Evolutionary conservation across 768 basidiomycete species (phyloP).

Genomic region (Trametes villosa): DNA sequence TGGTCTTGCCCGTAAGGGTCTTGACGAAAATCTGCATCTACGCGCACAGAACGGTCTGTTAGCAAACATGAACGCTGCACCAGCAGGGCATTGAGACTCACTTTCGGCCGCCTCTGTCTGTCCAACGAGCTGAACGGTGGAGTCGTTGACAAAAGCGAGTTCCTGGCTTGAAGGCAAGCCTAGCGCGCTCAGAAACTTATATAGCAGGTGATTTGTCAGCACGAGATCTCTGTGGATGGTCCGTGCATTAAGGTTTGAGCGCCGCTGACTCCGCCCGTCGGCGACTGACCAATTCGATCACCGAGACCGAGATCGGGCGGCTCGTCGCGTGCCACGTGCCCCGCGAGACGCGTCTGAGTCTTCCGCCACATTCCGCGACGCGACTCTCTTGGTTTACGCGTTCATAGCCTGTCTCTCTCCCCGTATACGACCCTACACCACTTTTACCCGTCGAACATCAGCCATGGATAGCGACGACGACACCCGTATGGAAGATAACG

Average conservation of each 20-base stretch:
- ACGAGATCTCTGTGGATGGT: constrained; percentile 42
- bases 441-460: background rate
- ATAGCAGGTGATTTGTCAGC: constrained; percentile 35
- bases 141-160: constrained; percentile 87
- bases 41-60: constrained; percentile 60
- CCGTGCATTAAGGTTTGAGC: constrained; percentile 45
- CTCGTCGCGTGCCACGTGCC: constrained; percentile 25
- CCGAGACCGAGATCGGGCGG: constrained; percentile 34
- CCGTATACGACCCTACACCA: no score
- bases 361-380: constrained; percentile 11
- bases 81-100: constrained; percentile 7
- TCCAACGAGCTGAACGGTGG: constrained; percentile 90
- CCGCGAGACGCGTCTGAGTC: constrained; percentile 11
- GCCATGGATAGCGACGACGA: constrained; percentile 66
- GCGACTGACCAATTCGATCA: constrained; percentile 18
- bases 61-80: constrained; percentile 19
- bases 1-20: constrained; percentile 99
- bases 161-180: constrained; percentile 44
- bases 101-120: constrained; percentile 73
- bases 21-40: constrained; percentile 98
- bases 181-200: constrained; percentile 10
- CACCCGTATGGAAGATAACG: constrained; percentile 53
- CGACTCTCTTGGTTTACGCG: constrained; percentile 7
- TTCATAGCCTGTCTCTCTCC: background rate
- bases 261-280: constrained; percentile 17